Evolutionary conservation across 192 early-diverging fungal genomes (phyloP).

Genomic region (Entomortierella chlamydospora): DNA sequence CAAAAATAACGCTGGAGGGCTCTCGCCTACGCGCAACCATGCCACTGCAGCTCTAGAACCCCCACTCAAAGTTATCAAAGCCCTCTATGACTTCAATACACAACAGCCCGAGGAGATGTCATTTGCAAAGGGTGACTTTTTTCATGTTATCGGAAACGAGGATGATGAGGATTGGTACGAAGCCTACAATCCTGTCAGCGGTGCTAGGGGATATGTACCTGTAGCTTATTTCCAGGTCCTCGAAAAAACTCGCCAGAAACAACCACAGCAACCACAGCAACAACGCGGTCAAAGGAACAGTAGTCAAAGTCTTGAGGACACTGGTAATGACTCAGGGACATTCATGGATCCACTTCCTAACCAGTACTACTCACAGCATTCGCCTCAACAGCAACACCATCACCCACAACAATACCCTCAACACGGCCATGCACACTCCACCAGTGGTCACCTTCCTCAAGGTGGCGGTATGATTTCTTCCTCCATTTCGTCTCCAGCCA

Average conservation of each 20-base stretch:
- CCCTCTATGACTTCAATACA: constrained; percentile 73
- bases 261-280: too few relatives aligned
- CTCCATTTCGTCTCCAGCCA: constrained; percentile 6
- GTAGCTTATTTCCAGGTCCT: constrained; percentile 77
- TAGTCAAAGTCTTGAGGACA: constrained; percentile 49
- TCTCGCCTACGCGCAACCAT: constrained; percentile 29
- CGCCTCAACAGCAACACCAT: constrained; percentile 9
- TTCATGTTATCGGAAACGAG: constrained; percentile 77
- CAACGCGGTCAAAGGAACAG: constrained; percentile 29
- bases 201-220: constrained; percentile 77
- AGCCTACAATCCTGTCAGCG: constrained; percentile 76
- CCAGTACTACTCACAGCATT: background rate
- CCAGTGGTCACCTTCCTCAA: background rate
- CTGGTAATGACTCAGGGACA: constrained; percentile 42
- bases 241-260: constrained; percentile 56
- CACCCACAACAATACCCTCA: constrained; percentile 5
- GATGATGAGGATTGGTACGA: constrained; percentile 78
- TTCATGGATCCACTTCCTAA: constrained; percentile 28
- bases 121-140: constrained; percentile 79
- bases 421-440: constrained; percentile 28
- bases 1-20: constrained; percentile 24
- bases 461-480: constrained; percentile 1
- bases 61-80: constrained; percentile 80
- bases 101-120: constrained; percentile 69
- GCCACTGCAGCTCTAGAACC: constrained; percentile 22